These are phyloP conservation scores for Nematocida minor DNA, from an alignment of 371 early-diverging fungal species.

Conservation along the genomic window DNA sequence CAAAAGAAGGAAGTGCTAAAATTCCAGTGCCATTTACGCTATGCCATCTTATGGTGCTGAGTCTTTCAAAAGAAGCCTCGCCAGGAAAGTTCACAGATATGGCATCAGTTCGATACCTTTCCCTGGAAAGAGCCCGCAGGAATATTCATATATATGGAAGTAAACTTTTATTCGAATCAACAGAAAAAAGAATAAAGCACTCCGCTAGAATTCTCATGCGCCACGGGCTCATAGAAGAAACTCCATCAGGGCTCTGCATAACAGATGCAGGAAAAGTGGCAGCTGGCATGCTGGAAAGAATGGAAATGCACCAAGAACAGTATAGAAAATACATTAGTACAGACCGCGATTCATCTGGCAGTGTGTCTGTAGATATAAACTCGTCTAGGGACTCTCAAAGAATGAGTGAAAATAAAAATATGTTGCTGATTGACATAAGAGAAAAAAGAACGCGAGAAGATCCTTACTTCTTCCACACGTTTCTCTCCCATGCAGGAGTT, in stretches of 20 bases:
- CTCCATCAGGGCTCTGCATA: neutral
- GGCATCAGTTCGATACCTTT: neutral
- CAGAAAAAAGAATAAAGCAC: conserved; percentile 27
- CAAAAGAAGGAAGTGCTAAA: neutral
- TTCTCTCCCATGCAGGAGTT: conserved; percentile 37
- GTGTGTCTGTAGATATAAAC: too few species aligned
- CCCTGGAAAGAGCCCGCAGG: neutral
- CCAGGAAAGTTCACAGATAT: neutral
- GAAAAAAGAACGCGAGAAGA: conserved; percentile 56
- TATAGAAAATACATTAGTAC: too few species aligned
- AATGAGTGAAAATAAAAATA: neutral
- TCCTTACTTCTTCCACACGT: conserved; percentile 46
- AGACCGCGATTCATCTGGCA: too few species aligned
- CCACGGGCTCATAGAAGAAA: conserved; percentile 9
- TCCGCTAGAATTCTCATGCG: neutral
- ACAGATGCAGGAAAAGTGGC: neutral
- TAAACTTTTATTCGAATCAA: neutral
- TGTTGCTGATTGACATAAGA: conserved; percentile 61
- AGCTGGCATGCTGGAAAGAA: neutral
- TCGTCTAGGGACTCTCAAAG: neutral
- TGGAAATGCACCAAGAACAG: neutral
- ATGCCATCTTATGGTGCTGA: neutral
- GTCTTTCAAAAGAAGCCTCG: neutral
- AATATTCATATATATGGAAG: neutral
- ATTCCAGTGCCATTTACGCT: conserved; percentile 15